Conservation (phyloP, 2,329 filamentous ascomycete species). For the Diaporthe nobilis region DNA sequence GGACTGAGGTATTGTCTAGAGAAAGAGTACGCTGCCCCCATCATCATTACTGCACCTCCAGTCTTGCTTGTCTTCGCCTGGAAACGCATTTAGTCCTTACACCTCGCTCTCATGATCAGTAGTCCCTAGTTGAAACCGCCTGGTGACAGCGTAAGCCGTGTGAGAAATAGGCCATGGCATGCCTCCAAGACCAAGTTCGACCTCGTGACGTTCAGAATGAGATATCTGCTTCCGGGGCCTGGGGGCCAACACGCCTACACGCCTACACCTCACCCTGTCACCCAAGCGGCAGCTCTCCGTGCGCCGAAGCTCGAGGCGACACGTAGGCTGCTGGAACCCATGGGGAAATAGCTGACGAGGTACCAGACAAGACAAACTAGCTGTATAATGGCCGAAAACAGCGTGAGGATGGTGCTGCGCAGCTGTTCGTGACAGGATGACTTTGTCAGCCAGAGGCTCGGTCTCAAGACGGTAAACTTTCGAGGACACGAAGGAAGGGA, state of each 20-base stretch:
- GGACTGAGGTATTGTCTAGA: background rate
- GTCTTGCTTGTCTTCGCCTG: background rate
- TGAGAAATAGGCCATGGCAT: background rate
- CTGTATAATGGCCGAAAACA: constrained; percentile 87
- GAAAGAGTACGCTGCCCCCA: background rate
- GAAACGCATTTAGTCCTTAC: constrained; percentile 31
- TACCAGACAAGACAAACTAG: constrained; percentile 91
- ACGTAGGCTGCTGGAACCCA: constrained; percentile 91
- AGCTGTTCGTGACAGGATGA: constrained; percentile 68
- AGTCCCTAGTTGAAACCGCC: constrained; percentile 15
- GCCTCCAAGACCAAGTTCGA: background rate
- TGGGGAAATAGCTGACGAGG: constrained; percentile 96
- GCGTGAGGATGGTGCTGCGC: constrained; percentile 85
- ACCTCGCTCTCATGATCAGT: constrained; percentile 32
- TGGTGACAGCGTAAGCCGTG: background rate
- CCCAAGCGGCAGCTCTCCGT: constrained; percentile 87
- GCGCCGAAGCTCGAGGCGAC: constrained; percentile 90
- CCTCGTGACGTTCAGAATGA: constrained; percentile 7
- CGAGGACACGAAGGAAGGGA: constrained; percentile 18
- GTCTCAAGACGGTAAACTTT: background rate
- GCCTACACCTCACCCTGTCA: constrained; percentile 73
- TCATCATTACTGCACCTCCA: constrained; percentile 22
- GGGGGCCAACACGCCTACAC: background rate
- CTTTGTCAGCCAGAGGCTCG: constrained; percentile 40
- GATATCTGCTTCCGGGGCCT: background rate